Conservation (phyloP, 257 asterid species). For the Solanum rostratum region DNA sequence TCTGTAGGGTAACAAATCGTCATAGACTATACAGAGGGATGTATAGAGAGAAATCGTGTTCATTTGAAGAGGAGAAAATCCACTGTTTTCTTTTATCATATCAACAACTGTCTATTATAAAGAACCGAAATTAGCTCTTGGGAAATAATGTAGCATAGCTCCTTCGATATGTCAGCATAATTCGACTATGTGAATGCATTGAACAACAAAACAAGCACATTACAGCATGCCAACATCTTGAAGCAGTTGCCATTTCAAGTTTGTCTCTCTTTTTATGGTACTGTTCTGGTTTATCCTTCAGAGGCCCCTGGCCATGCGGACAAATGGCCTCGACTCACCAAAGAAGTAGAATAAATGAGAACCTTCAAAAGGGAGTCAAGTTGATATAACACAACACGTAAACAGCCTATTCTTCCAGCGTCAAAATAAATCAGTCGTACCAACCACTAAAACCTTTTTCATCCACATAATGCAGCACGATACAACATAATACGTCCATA, state of each 20-base stretch:
- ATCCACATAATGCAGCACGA: neutral
- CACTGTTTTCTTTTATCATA: neutral
- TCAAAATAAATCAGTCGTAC: too few relatives aligned
- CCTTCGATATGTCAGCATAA: neutral
- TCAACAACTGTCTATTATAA: neutral
- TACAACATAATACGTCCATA: neutral
- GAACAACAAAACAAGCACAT: neutral
- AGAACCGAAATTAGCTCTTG: neutral
- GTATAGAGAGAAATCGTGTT: neutral
- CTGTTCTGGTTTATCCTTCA: neutral
- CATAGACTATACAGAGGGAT: neutral
- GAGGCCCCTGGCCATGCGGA: neutral
- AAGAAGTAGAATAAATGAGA: neutral
- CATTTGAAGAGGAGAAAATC: too few relatives aligned
- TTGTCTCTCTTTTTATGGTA: neutral
- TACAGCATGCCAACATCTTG: neutral
- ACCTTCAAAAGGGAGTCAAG: neutral
- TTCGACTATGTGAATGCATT: neutral
- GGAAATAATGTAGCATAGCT: neutral
- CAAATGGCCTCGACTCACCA: neutral
- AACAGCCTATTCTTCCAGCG: neutral
- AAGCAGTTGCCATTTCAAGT: neutral
- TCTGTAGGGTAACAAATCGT: neutral
- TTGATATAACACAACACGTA: neutral
- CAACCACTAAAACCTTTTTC: neutral